These are phyloP conservation scores for Zhuliangozyma parablackwelliae DNA, from an alignment of 1,139 yeast species.

Conservation along the genomic window DNA sequence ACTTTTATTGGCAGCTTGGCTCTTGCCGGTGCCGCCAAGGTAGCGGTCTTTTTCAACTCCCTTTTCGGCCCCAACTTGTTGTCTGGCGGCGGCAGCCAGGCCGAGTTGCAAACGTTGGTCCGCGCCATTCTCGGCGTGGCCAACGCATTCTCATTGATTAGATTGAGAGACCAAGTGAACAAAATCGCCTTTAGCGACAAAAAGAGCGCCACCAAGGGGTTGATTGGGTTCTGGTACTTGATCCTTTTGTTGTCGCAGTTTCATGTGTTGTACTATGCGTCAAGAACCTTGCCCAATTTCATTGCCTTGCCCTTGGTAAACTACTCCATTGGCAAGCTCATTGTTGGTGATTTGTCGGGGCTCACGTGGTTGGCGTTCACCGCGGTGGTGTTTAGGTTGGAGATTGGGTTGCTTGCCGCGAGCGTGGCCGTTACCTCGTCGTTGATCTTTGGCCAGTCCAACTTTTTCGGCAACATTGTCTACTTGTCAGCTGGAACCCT, in stretches of 20 bases:
- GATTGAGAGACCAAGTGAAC: slow-evolving; percentile 23
- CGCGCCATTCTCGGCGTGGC: slow-evolving; percentile 52
- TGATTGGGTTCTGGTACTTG: slow-evolving; percentile 54
- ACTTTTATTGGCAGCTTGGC: slow-evolving; percentile 74
- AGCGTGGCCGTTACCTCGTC: slow-evolving; percentile 41
- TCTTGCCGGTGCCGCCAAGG: slow-evolving; percentile 38
- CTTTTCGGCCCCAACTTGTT: slow-evolving; percentile 18
- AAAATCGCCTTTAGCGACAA: slow-evolving; percentile 21
- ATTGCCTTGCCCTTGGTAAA: slow-evolving; percentile 74
- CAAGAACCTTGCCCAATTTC: slow-evolving; percentile 85
- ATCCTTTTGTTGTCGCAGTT: slow-evolving; percentile 63
- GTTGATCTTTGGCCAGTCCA: slow-evolving; percentile 41
- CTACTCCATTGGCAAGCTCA: slow-evolving; percentile 46
- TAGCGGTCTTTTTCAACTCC: slow-evolving; percentile 21
- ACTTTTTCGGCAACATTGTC: slow-evolving; percentile 30
- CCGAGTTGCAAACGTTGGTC: slow-evolving; percentile 44
- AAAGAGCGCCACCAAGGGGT: slow-evolving; percentile 17
- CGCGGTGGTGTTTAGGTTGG: slow-evolving; percentile 70
- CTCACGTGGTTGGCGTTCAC: slow-evolving; percentile 57
- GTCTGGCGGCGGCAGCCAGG: slow-evolving; percentile 22
- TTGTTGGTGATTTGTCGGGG: slow-evolving; percentile 52
- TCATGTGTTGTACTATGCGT: slow-evolving; percentile 70
- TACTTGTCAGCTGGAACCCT: slow-evolving; percentile 48
- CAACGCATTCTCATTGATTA: slow-evolving; percentile 33
- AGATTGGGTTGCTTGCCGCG: slow-evolving; percentile 56